phyloP scores from a whole-genome alignment of 768 basidiomycete genomes.

The Collybia mongolica region DNA sequence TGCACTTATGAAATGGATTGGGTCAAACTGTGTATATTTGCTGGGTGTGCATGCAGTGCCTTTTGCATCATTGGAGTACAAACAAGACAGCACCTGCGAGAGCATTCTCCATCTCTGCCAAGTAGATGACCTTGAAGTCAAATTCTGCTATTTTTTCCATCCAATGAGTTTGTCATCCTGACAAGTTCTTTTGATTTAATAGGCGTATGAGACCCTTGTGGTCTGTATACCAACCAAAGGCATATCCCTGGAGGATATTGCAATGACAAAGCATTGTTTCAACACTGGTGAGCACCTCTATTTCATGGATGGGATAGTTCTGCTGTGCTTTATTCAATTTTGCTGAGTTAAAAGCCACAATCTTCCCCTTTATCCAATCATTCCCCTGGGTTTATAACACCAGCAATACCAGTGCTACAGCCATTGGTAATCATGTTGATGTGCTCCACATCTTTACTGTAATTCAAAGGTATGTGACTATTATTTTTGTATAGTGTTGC shows the following conservation, averaged over 20 bases:
- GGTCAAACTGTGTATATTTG: conserved; percentile 14
- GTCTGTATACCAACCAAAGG: background rate
- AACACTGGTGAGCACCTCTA: background rate
- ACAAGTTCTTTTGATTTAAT: background rate
- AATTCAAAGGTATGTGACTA: conserved; percentile 14
- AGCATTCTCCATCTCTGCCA: conserved; percentile 31
- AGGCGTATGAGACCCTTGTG: conserved; percentile 1
- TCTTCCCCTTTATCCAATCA: background rate
- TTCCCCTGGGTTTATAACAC: background rate
- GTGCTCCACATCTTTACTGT: background rate
- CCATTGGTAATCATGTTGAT: background rate
- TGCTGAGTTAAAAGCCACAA: background rate
- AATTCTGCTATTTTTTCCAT: conserved; percentile 19
- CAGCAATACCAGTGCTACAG: background rate
- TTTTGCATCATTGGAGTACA: conserved; percentile 12
- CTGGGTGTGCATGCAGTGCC: conserved; percentile 5
- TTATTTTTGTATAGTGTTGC: conserved; percentile 16
- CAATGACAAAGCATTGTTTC: background rate
- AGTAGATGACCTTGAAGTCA: background rate
- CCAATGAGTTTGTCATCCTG: conserved; percentile 23
- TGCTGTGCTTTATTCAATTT: conserved; percentile 1
- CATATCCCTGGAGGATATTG: background rate
- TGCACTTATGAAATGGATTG: too few relatives aligned
- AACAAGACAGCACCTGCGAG: conserved; percentile 38
- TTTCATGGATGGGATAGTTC: conserved; percentile 1